These are phyloP conservation scores for Iris macrosiphon DNA, from an alignment of 106 monocot species.

Conservation along the genomic window DNA sequence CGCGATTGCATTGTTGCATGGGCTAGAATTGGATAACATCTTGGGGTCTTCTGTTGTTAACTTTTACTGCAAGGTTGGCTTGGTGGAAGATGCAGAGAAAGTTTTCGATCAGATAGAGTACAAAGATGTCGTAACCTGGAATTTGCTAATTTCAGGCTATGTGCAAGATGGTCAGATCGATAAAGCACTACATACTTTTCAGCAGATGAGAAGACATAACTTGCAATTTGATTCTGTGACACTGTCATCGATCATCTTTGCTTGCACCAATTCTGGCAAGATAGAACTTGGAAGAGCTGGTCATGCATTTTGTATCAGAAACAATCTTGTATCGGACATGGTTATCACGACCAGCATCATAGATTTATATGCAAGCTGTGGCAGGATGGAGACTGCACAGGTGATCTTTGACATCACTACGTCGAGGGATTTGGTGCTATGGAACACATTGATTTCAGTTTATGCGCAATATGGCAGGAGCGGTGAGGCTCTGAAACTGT, in stretches of 20 bases:
- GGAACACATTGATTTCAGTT: constrained; percentile 58
- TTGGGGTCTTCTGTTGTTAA: constrained; percentile 38
- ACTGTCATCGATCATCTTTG: constrained; percentile 27
- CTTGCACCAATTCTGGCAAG: constrained; percentile 16
- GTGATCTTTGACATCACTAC: constrained; percentile 16
- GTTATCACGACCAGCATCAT: constrained; percentile 19
- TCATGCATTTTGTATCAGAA: constrained; percentile 46
- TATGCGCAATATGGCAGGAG: constrained; percentile 47
- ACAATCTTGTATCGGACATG: constrained; percentile 29
- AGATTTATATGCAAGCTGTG: constrained; percentile 42
- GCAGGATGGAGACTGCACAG: constrained; percentile 30
- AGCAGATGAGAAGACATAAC: constrained; percentile 20
- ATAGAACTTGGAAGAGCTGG: constrained; percentile 23
- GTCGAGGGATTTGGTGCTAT: constrained; percentile 36
- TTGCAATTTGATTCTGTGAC: constrained; percentile 53
- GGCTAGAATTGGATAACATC: constrained; percentile 28
- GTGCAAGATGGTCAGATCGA: constrained; percentile 29
- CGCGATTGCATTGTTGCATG: constrained; percentile 26
- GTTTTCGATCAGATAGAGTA: constrained; percentile 14
- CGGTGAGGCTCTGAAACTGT: constrained; percentile 18
- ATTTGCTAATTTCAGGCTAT: constrained; percentile 39
- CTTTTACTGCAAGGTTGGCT: constrained; percentile 25
- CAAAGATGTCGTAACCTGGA: constrained; percentile 47
- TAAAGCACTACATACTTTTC: constrained; percentile 27
- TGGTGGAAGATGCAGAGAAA: constrained; percentile 33